Percentiles rank a stretch among this genome's conserved stretches.
Evolutionary conservation across 2,329 filamentous ascomycete species (phyloP).

Genomic region (Penicillium sclerotigenum): DNA sequence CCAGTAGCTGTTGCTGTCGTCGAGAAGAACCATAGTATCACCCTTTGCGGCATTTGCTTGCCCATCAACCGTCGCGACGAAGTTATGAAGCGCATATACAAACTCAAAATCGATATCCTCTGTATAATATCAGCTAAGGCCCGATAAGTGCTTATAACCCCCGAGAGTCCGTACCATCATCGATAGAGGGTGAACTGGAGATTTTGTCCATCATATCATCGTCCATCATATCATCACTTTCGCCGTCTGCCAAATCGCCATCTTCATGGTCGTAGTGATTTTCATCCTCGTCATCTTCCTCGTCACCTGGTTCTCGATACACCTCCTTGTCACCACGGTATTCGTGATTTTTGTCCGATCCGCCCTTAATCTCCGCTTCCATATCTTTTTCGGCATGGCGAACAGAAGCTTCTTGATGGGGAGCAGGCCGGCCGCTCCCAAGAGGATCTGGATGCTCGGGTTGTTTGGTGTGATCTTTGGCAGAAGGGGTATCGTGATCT

Average conservation of each 20-base stretch:
- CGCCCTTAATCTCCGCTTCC: slow-evolving; percentile 66
- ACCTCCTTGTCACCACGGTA: slow-evolving; percentile 33
- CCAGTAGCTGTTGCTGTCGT: slow-evolving; percentile 99
- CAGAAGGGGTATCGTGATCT: slow-evolving; percentile 75
- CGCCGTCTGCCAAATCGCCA: slow-evolving; percentile 59
- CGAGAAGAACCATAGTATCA: slow-evolving; percentile 95
- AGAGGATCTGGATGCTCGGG: slow-evolving; percentile 50
- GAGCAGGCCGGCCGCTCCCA: slow-evolving; percentile 59
- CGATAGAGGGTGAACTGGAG: slow-evolving; percentile 96
- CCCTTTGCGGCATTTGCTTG: slow-evolving; percentile 98
- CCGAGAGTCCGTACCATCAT: slow-evolving; percentile 75
- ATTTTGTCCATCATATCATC: slow-evolving; percentile 98
- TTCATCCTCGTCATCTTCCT: slow-evolving; percentile 21
- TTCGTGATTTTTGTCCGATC: slow-evolving; percentile 56
- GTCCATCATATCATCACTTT: slow-evolving; percentile 69
- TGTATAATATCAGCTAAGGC: slow-evolving; percentile 72
- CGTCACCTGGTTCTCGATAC: slow-evolving; percentile 34
- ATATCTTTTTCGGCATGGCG: slow-evolving; percentile 75
- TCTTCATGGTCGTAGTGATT: slow-evolving; percentile 40
- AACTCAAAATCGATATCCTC: slow-evolving; percentile 99
- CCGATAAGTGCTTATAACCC: no score
- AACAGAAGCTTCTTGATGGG: slow-evolving; percentile 82
- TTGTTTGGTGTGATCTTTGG: slow-evolving; percentile 71
- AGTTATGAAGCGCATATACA: slow-evolving; percentile 96
- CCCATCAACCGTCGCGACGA: slow-evolving; percentile 94